These are phyloP conservation scores for Cercospora beticola DNA, from an alignment of 2,329 filamentous ascomycete species.

Conservation along the genomic window DNA sequence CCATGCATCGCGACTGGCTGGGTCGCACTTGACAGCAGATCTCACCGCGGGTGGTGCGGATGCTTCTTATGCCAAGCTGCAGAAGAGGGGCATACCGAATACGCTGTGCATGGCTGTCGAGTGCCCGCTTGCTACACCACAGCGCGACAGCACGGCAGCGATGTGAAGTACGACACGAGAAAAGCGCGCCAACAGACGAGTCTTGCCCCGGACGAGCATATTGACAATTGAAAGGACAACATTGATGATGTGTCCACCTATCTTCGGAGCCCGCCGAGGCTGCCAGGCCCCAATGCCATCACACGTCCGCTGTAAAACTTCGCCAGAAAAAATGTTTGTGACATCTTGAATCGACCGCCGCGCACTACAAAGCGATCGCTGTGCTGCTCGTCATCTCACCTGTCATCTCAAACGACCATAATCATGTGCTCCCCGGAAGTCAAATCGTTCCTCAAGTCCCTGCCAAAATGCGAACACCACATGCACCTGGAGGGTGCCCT, in stretches of 20 bases:
- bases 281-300: neutral
- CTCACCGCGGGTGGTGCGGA: neutral
- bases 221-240: neutral
- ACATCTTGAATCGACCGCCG: neutral
- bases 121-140: neutral
- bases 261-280: neutral
- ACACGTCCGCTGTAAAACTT: neutral
- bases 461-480: conserved; percentile 78
- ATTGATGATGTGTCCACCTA: neutral
- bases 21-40: neutral
- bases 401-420: neutral
- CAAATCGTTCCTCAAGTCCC: conserved; percentile 60
- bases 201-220: neutral
- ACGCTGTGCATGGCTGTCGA: neutral
- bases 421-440: conserved; percentile 52
- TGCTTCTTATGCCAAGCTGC: neutral
- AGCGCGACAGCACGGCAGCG: neutral
- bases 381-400: neutral
- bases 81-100: neutral
- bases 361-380: neutral
- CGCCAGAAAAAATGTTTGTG: neutral
- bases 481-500: conserved; percentile 77
- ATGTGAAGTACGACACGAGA: neutral
- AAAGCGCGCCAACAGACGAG: neutral
- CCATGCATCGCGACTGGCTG: neutral